Evolutionary conservation across 1,139 yeast genomes (phyloP).

Genomic region (Kodamaea fungicola): DNA sequence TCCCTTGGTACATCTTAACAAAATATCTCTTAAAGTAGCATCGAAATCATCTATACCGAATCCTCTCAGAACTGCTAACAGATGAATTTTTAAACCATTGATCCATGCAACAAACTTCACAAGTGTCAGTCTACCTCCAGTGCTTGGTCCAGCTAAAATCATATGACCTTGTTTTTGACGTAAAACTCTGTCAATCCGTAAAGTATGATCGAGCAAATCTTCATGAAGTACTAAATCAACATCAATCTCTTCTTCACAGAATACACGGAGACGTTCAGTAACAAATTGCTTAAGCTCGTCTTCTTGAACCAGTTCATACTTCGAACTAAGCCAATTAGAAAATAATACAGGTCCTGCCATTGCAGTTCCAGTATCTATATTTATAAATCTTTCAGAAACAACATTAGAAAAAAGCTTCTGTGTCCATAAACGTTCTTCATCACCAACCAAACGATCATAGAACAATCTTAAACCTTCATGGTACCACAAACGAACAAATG

Average conservation of each 20-base stretch:
- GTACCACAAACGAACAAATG: constrained; percentile 67
- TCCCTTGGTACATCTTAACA: constrained; percentile 48
- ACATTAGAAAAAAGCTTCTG: constrained; percentile 36
- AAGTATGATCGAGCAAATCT: constrained; percentile 69
- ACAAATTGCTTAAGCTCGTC: constrained; percentile 53
- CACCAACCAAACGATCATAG: constrained; percentile 60
- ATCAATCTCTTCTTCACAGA: constrained; percentile 74
- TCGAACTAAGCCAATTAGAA: constrained; percentile 71
- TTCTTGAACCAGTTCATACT: constrained; percentile 56
- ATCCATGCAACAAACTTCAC: constrained; percentile 89
- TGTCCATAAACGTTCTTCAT: constrained; percentile 53
- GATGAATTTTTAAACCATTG: constrained; percentile 66
- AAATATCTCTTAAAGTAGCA: constrained; percentile 50
- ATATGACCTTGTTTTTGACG: constrained; percentile 88
- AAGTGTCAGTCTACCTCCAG: constrained; percentile 79
- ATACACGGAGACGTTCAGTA: constrained; percentile 61
- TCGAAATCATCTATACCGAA: constrained; percentile 70
- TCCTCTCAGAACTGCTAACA: constrained; percentile 53
- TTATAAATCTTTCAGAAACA: constrained; percentile 45
- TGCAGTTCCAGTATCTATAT: constrained; percentile 32
- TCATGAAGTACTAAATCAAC: constrained; percentile 62
- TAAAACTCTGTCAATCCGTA: constrained; percentile 79
- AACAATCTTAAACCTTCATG: constrained; percentile 81
- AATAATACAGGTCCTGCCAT: constrained; percentile 54
- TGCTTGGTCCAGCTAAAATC: constrained; percentile 81